Evolutionary conservation across 192 early-diverging fungal species (phyloP).

Genomic region (Phlyctochytrium planicorne): DNA sequence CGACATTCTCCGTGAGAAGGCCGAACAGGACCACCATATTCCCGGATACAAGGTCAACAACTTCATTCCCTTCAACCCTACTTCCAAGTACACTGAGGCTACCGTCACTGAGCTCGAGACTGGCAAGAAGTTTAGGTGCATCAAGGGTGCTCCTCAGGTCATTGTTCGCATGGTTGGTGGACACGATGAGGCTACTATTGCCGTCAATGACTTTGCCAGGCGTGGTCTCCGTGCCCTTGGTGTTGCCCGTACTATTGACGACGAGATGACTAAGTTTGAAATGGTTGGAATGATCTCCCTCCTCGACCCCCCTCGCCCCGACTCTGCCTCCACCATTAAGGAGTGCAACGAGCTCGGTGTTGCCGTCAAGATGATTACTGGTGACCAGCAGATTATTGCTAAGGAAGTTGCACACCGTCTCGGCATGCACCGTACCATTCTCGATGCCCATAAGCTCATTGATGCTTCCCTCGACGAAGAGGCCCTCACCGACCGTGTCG

Average conservation of each 20-base stretch:
- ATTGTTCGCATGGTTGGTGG: slow-evolving; percentile 68
- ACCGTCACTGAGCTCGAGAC: slow-evolving; percentile 75
- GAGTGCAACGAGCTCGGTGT: slow-evolving; percentile 82
- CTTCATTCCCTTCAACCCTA: slow-evolving; percentile 89
- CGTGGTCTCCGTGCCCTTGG: slow-evolving; percentile 92
- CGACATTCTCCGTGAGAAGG: slow-evolving; percentile 63
- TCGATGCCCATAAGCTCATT: slow-evolving; percentile 80
- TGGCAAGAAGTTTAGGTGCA: slow-evolving; percentile 75
- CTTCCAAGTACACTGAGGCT: slow-evolving; percentile 85
- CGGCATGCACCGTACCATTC: slow-evolving; percentile 84
- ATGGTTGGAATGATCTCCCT: slow-evolving; percentile 92
- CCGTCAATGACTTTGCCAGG: slow-evolving; percentile 79
- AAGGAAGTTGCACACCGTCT: slow-evolving; percentile 88
- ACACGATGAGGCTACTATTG: slow-evolving; percentile 76
- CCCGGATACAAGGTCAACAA: slow-evolving; percentile 85
- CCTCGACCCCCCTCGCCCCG: slow-evolving; percentile 89
- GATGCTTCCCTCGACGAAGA: slow-evolving; percentile 71
- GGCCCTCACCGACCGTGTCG: slow-evolving; percentile 75
- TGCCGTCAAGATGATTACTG: slow-evolving; percentile 92
- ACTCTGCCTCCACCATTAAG: slow-evolving; percentile 81
- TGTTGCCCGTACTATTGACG: slow-evolving; percentile 76
- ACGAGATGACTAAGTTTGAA: slow-evolving; percentile 66
- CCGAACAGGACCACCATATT: slow-evolving; percentile 56
- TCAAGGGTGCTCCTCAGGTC: slow-evolving; percentile 93
- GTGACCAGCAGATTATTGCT: slow-evolving; percentile 93